These are phyloP conservation scores for Globisporangium rhizosaccharum DNA, from an alignment of 352 stramenopile genomes.

Conservation along the genomic window DNA sequence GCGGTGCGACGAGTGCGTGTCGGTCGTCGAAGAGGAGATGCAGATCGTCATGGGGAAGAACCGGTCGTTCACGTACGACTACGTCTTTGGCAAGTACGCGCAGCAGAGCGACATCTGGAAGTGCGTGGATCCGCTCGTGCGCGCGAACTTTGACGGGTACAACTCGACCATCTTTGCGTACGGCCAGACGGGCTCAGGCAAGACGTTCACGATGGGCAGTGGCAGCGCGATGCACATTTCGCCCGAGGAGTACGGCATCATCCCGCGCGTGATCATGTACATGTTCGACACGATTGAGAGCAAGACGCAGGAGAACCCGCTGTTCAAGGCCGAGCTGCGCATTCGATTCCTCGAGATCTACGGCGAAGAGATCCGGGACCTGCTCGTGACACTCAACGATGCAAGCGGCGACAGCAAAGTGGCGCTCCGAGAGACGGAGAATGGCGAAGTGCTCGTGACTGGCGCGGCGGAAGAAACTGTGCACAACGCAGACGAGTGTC, in stretches of 20 bases:
- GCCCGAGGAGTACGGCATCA: conserved; percentile 83
- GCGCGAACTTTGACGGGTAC: conserved; percentile 84
- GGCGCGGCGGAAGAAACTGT: conserved; percentile 78
- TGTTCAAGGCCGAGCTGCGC: conserved; percentile 62
- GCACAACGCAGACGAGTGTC: conserved; percentile 59
- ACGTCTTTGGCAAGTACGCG: conserved; percentile 82
- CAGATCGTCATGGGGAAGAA: conserved; percentile 89
- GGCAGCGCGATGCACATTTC: conserved; percentile 75
- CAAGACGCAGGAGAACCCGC: conserved; percentile 48
- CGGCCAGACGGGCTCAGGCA: conserved; percentile 82
- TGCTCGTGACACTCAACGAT: conserved; percentile 75
- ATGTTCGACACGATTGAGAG: conserved; percentile 79
- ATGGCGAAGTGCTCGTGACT: conserved; percentile 74
- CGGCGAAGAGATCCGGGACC: conserved; percentile 86
- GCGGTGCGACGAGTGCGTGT: conserved; percentile 83
- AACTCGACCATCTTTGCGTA: conserved; percentile 90
- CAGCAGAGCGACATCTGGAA: conserved; percentile 84
- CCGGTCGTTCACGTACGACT: conserved; percentile 88
- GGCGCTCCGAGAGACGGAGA: conserved; percentile 80
- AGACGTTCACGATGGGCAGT: conserved; percentile 88
- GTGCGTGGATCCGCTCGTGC: conserved; percentile 77
- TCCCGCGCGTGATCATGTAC: conserved; percentile 76
- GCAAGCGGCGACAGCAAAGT: conserved; percentile 60
- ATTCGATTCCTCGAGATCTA: conserved; percentile 92
- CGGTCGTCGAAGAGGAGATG: conserved; percentile 71